phyloP scores from a whole-genome alignment of 768 basidiomycete species.

The Amanita thiersii region DNA sequence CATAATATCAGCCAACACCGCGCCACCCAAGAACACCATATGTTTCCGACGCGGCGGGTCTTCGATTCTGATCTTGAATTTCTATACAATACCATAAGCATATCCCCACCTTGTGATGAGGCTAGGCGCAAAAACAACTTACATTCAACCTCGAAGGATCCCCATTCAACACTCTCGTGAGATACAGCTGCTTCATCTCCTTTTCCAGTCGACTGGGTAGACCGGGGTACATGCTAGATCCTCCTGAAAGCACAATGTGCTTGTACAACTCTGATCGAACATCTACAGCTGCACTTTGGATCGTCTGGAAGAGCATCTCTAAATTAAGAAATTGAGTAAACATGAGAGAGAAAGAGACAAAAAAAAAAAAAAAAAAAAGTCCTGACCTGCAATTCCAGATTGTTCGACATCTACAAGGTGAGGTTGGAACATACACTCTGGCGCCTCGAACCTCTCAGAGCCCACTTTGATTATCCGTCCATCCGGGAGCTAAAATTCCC shows the following conservation, averaged over 20 bases:
- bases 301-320: conserved; percentile 97
- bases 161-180: conserved; percentile 79
- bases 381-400: conserved; percentile 85
- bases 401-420: conserved; percentile 96
- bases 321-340: conserved; percentile 1
- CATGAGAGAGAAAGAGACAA: not conserved
- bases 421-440: conserved; percentile 99
- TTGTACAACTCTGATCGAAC: conserved; percentile 90
- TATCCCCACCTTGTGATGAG: not conserved
- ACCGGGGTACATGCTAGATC: conserved; percentile 98
- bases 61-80: conserved; percentile 99
- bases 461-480: conserved; percentile 97
- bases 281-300: conserved; percentile 88
- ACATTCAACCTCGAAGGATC: conserved; percentile 84
- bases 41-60: conserved; percentile 97
- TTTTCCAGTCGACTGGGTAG: conserved; percentile 95
- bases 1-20: conserved; percentile 99
- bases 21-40: conserved; percentile 99
- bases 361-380: not conserved
- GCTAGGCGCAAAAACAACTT: conserved; percentile 22
- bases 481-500: conserved; percentile 68
- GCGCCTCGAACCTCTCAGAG: conserved; percentile 96
- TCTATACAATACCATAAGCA: conserved; percentile 52
- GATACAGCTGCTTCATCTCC: conserved; percentile 99
- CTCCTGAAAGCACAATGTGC: conserved; percentile 95